Evolutionary conservation across 441 rosid species (phyloP).

Genomic region (Capsella rubella): DNA sequence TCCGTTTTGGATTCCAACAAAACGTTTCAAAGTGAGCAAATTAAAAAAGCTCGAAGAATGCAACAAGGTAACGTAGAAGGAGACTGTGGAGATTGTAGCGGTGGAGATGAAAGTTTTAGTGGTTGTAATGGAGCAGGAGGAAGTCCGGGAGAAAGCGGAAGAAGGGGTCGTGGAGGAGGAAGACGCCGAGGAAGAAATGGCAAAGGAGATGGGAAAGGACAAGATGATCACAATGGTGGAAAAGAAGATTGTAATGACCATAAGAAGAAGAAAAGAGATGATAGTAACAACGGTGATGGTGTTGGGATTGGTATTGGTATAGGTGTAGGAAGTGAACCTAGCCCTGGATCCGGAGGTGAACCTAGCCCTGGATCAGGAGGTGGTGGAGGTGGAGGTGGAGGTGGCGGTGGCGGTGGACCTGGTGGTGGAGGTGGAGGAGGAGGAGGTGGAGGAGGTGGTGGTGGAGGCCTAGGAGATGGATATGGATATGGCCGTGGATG

Average conservation of each 20-base stretch:
- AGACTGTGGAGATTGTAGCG: slow-evolving; percentile 24
- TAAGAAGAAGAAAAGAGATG: slow-evolving; percentile 33
- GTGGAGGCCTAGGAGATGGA: slow-evolving; percentile 13
- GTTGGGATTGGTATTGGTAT: slow-evolving; percentile 36
- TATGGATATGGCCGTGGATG: slow-evolving; percentile 27
- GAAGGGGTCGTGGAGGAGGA: slow-evolving; percentile 11
- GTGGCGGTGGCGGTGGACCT: slow-evolving; percentile 15
- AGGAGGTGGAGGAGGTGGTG: slow-evolving; percentile 8
- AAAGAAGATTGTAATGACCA: slow-evolving; percentile 36
- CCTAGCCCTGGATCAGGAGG: slow-evolving; percentile 6
- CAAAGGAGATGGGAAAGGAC: slow-evolving; percentile 4
- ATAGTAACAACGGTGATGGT: slow-evolving; percentile 7
- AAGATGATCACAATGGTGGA: slow-evolving; percentile 15
- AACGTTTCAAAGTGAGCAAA: slow-evolving; percentile 14
- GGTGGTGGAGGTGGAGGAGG: slow-evolving; percentile 8
- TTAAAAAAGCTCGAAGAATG: slow-evolving; percentile 29
- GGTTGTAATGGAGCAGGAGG: slow-evolving; percentile 25
- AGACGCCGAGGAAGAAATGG: background rate
- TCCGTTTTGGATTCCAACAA: background rate
- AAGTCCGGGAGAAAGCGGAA: slow-evolving; percentile 4
- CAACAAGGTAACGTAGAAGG: slow-evolving; percentile 28
- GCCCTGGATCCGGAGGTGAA: background rate
- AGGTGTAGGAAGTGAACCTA: slow-evolving; percentile 36
- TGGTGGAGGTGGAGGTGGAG: background rate
- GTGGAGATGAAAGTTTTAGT: slow-evolving; percentile 6